Evolutionary conservation across 192 early-diverging fungal species (phyloP), one percentile per base, ranked within the genome.

Genomic region (Coemansia sp.): DNA sequence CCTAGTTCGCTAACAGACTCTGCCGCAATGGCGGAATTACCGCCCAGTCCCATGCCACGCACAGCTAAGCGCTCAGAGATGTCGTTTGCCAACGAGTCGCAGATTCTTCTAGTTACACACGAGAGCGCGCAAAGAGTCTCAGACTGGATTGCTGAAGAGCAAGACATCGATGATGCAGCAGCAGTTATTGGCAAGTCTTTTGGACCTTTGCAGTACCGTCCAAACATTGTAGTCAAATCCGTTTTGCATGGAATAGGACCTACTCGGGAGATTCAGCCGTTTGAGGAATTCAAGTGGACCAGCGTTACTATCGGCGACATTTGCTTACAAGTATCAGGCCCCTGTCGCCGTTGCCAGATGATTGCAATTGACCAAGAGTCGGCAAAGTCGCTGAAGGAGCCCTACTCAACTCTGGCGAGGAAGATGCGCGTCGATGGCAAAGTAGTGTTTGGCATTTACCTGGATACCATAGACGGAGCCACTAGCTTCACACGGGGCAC

Each of bases 331-430:
- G 79, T 89, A 4, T 32, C 84, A 19, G 89, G 88, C 4, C 90
- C 86, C 2, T 93, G 92, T 69, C 72, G 73, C 9, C 86, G 92
- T 14, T 93, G 92, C 80, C 86, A 89, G 62, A 90, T 93, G 88
- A 85, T 92, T n/a, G 89, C 87, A 42, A 82, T 92, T 25, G 86
- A 94, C 66, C 89, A 89, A 51, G 74, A 79, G 46, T 90, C 88
- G 15, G 88, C 82, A 7, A 64, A 78, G 59, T 72, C 77, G 60
- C 76, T 86, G 19, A 84, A 84, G 27, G 90, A 92, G 68, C 90
- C 90, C 7, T 92, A 87, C 67, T 72, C 85, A 1, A 89, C 88
- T 39, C 67, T 84, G 45, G 82, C 82, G 19, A 68, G 75, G 11
- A 62, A 51, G 8, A 76, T 66, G 71, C 66, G 82, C 9, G 68